These are phyloP conservation scores for Mimosa pudica DNA, from an alignment of 306 rosid genomes.

Conservation along the genomic window DNA sequence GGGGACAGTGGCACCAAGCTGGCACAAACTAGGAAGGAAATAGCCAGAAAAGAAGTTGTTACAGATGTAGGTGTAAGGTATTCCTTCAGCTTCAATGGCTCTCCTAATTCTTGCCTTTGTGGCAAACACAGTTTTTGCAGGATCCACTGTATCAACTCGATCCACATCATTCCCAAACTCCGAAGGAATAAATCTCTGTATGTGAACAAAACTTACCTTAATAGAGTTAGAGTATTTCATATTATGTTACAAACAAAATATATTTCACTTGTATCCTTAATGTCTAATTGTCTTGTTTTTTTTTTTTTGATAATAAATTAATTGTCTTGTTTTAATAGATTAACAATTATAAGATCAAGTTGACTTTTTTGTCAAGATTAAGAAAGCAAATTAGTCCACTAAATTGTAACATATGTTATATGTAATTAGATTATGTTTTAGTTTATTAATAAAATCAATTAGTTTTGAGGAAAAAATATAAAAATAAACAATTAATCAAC, in stretches of 20 bases:
- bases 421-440: no score
- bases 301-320: no score
- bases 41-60: conserved; percentile 35
- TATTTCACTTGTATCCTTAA: neutral
- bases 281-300: no score
- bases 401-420: no score
- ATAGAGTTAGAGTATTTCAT: neutral
- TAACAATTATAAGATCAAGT: no score
- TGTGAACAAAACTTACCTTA: neutral
- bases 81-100: conserved; percentile 44
- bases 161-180: conserved; percentile 49
- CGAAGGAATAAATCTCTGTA: conserved; percentile 57
- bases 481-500: no score
- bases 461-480: no score
- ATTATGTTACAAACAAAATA: neutral
- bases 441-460: no score
- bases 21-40: conserved; percentile 32
- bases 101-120: conserved; percentile 34
- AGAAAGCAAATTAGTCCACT: no score
- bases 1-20: conserved; percentile 5
- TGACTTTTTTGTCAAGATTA: no score
- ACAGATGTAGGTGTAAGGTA: conserved; percentile 40
- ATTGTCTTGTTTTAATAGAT: no score
- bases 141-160: conserved; percentile 27
- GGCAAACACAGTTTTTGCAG: conserved; percentile 30